Conservation (phyloP, 78 protist genomes). For the slime mould (Dictyostelium discoideum) region DNA sequence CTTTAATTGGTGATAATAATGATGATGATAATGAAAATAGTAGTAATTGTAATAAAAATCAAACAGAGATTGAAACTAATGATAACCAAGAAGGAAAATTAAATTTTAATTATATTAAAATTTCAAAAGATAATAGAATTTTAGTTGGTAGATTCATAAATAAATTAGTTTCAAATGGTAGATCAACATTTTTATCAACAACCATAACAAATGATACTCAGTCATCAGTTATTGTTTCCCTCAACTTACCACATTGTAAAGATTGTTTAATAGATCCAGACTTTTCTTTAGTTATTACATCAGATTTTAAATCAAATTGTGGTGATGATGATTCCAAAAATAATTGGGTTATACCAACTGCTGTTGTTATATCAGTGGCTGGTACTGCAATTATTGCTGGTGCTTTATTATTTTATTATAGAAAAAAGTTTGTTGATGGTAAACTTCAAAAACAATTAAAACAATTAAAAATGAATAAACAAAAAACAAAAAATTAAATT, state of each 20-base stretch:
- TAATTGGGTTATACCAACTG: conserved; percentile 4
- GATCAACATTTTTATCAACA: neutral
- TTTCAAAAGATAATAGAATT: neutral
- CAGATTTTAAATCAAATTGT: neutral
- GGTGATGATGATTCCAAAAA: neutral
- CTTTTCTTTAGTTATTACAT: conserved; percentile 9
- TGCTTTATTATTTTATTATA: neutral
- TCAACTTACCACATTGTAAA: conserved; percentile 15
- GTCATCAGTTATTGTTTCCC: neutral
- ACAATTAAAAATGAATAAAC: neutral
- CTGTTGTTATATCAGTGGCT: neutral
- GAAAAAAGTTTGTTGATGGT: neutral
- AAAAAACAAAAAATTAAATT: neutral
- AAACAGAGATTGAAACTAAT: neutral
- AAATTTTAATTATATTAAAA: conserved; percentile 15
- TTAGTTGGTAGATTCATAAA: conserved; percentile 34
- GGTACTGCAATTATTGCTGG: neutral
- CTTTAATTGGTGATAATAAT: neutral
- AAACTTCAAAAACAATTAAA: neutral
- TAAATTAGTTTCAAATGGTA: neutral
- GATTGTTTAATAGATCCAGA: conserved; percentile 45
- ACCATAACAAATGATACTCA: neutral
- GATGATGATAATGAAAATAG: neutral
- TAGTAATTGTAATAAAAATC: neutral
- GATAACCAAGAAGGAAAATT: neutral